Evolutionary conservation across 2,329 filamentous ascomycete species (phyloP).

Genomic region (Aspergillus quadrilineatus): DNA sequence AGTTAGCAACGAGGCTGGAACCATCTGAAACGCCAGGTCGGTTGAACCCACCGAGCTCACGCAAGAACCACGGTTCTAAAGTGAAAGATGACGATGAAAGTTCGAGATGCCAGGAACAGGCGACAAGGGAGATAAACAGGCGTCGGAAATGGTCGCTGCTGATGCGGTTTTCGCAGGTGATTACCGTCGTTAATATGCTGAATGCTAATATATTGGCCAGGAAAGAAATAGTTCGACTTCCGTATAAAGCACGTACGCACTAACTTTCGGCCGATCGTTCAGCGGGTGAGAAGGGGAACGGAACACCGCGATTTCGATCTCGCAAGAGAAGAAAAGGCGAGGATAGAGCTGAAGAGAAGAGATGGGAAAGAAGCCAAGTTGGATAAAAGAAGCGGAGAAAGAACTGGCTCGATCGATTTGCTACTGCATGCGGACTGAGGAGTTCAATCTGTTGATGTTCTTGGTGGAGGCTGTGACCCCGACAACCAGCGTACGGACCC

Average conservation of each 20-base stretch:
- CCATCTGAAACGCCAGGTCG: slow-evolving; percentile 13
- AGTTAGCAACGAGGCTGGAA: background rate
- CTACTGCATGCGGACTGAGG: background rate
- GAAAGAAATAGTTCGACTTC: background rate
- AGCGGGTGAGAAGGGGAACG: background rate
- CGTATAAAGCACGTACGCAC: background rate
- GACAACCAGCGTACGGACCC: slow-evolving; percentile 17
- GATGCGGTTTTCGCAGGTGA: background rate
- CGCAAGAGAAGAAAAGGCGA: background rate
- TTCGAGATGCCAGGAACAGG: background rate
- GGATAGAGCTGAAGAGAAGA: background rate
- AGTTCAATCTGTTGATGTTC: background rate
- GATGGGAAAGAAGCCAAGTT: background rate
- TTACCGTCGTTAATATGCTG: background rate
- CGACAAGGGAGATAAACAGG: background rate
- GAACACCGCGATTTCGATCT: background rate
- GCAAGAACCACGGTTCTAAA: slow-evolving; percentile 18
- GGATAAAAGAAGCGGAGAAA: background rate
- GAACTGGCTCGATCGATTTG: background rate
- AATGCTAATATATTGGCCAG: background rate
- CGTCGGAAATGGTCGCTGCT: too few species aligned
- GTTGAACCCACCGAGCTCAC: background rate
- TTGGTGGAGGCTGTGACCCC: slow-evolving; percentile 23
- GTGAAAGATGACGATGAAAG: background rate
- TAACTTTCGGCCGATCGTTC: background rate